Conservation (phyloP, 495 filamentous ascomycete genomes). For the Tuber brumale region DNA sequence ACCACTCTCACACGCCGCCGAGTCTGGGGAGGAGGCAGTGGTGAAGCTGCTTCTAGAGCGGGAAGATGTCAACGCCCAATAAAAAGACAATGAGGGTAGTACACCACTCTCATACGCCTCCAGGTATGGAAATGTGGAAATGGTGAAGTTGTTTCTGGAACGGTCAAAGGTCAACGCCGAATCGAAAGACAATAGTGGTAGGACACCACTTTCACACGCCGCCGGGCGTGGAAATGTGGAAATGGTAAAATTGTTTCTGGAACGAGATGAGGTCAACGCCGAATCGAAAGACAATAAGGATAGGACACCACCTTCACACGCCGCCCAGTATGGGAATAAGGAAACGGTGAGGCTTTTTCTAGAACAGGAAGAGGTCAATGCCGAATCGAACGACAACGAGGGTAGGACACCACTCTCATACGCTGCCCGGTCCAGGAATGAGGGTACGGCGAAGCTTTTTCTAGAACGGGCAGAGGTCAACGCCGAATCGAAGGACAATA, state of each 20-base stretch:
- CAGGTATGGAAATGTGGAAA: constrained; percentile 25
- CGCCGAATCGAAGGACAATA: constrained; percentile 1
- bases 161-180: constrained; percentile 17
- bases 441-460: constrained; percentile 37
- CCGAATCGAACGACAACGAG: constrained; percentile 1
- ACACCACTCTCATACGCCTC: constrained; percentile 42
- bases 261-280: not conserved
- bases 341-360: constrained; percentile 35
- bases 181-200: constrained; percentile 26
- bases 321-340: constrained; percentile 33
- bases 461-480: constrained; percentile 25
- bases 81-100: constrained; percentile 13
- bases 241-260: not conserved
- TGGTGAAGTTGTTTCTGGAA: constrained; percentile 35
- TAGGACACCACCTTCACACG: too few relatives aligned
- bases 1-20: constrained; percentile 40
- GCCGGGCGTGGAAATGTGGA: constrained; percentile 41
- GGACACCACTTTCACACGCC: constrained; percentile 45
- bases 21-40: constrained; percentile 30
- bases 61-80: constrained; percentile 9
- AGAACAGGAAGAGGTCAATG: constrained; percentile 6
- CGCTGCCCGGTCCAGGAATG: constrained; percentile 39
- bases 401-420: constrained; percentile 11
- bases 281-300: not conserved
- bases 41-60: constrained; percentile 29